Conservation (phyloP, 2,329 filamentous ascomycete species). For the Claviceps cyperi region DNA sequence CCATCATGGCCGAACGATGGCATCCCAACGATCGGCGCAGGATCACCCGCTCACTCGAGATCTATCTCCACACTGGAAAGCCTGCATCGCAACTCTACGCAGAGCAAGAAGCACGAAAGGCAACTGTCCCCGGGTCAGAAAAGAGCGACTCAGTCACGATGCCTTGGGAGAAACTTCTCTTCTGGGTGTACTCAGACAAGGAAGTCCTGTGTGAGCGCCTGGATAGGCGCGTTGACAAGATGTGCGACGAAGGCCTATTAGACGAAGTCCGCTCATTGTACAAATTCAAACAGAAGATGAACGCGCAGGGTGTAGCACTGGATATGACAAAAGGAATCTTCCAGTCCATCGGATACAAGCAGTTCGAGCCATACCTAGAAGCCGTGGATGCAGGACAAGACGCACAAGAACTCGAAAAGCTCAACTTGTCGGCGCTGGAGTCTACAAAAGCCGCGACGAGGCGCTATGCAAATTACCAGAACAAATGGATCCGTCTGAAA, state of each 20-base stretch:
- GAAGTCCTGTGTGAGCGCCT: constrained; percentile 56
- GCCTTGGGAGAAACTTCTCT: constrained; percentile 48
- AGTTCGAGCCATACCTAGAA: constrained; percentile 60
- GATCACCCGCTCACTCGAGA: constrained; percentile 78
- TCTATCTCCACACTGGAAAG: constrained; percentile 69
- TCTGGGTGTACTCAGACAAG: constrained; percentile 74
- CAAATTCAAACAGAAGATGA: constrained; percentile 21
- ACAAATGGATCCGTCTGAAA: constrained; percentile 77
- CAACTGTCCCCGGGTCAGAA: constrained; percentile 12
- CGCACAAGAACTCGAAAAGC: constrained; percentile 30
- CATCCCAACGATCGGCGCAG: constrained; percentile 88
- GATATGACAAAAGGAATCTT: constrained; percentile 78
- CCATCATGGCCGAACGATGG: constrained; percentile 79
- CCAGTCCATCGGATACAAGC: constrained; percentile 93
- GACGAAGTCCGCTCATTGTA: constrained; percentile 34
- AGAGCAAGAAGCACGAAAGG: constrained; percentile 45
- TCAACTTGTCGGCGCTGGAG: constrained; percentile 50
- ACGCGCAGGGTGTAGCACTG: constrained; percentile 34
- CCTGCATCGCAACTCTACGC: constrained; percentile 77
- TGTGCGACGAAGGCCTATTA: constrained; percentile 48
- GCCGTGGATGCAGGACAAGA: constrained; percentile 22
- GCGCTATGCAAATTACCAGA: constrained; percentile 74
- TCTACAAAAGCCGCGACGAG: constrained; percentile 70
- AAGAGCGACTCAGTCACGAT: constrained; percentile 10
- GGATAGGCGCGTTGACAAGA: constrained; percentile 65